Base-by-base conservation (phyloP, 2,329 filamentous ascomycete species). In the Beauveria sp. region DNA sequence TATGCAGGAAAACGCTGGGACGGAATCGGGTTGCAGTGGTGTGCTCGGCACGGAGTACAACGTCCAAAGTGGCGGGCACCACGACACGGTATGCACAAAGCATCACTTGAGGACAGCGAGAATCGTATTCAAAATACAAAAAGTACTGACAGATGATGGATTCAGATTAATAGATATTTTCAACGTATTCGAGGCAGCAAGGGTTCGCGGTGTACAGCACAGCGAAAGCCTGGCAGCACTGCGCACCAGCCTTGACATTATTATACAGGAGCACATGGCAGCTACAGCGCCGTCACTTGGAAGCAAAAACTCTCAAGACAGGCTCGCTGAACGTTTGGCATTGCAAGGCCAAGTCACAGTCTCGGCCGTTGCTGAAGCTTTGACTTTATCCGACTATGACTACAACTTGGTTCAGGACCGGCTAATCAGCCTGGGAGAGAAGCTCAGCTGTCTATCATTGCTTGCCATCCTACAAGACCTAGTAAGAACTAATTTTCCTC, bases 11-110 rank as follows among this genome's bases (percentile, higher is more conserved):
- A 24, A 38, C 43, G 2, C 43, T 58, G 46, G 10, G 38, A 12
- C 38, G 34, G 18, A 42, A 60, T 28, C 57, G 34, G 38, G 45
- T 51, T 12, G 57, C 57, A 22, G 57, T 60, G 12, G 48, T 60
- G 48, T 60, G 57, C 48, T 60, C 57, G 38, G 57, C 57, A 26
- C 24, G 57, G 3, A 60, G 57, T 34, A 22, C 57, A 16, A 43
- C 45, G 3, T 50, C 31, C 20, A 60, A 60, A 14, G 34, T 38
- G n/a, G 45, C 38, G 7, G 57, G 57, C 24, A 60, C 57, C 14
- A 60, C 57, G n/a, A 43, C 45, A 42, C 34, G 38, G 57, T 60
- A 45, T 0, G 57, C 20, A 6, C n/a, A 43, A 45, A 3, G 22
- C 9, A 20, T 14, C 8, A 10, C 28, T 31, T 3, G 8, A 10